A percentile compares a stretch with the other conserved stretches of the same genome.
phyloP scores from a whole-genome alignment of 345 rosid species.

The Populus ilicifolia region DNA sequence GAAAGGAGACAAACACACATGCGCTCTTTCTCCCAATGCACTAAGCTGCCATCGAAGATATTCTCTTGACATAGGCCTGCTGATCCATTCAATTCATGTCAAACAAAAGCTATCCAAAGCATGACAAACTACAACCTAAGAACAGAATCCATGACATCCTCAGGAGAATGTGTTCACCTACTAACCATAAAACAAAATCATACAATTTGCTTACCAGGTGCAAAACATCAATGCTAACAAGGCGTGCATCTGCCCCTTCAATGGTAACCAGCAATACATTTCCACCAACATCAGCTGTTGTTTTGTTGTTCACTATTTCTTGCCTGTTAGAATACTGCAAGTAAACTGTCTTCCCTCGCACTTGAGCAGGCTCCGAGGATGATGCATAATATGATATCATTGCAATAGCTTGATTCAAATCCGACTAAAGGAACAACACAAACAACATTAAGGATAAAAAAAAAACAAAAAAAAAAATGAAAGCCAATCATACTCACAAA shows the following conservation, averaged over 20 bases:
- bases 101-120: conserved; percentile 62
- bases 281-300: conserved; percentile 96
- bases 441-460: neutral
- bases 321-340: conserved; percentile 97
- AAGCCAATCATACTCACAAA: conserved; percentile 54
- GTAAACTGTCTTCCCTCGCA: conserved; percentile 98
- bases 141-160: conserved; percentile 40
- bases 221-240: conserved; percentile 95
- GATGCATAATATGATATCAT: conserved; percentile 97
- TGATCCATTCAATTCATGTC: conserved; percentile 96
- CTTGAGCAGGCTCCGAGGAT: conserved; percentile 98
- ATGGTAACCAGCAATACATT: conserved; percentile 89
- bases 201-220: conserved; percentile 71
- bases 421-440: conserved; percentile 47
- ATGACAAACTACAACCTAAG: conserved; percentile 71
- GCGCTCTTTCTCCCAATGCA: conserved; percentile 97
- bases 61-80: conserved; percentile 99
- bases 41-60: conserved; percentile 98
- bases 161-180: conserved; percentile 34
- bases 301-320: conserved; percentile 95
- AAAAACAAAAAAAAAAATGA: neutral
- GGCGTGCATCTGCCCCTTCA: conserved; percentile 93
- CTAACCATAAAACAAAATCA: conserved; percentile 23
- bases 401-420: conserved; percentile 93
- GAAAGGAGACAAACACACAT: conserved; percentile 99